Base-by-base conservation (phyloP, 176 grass and related monocot genomes). In the Elaeis guineensis region DNA sequence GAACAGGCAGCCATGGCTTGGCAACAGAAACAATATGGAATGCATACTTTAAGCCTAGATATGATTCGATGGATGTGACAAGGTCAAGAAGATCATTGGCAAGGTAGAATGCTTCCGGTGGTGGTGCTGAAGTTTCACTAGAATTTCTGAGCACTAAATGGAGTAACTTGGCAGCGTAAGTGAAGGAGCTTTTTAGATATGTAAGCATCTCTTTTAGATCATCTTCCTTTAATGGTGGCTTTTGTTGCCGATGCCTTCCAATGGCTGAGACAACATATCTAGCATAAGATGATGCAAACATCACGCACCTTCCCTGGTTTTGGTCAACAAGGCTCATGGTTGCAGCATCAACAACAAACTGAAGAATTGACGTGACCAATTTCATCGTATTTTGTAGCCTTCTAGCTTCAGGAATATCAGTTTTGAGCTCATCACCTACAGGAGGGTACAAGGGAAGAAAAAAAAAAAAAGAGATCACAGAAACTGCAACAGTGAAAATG, bases 21-120 rank as follows among this genome's bases (percentile, higher is more conserved):
- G 79, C 72, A 73, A 61, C 51, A 30, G 92, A 81, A 72, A 78
- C 26, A 17, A 88, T 53, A 58, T 63, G 17, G 48, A 66, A 57
- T 19, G 83, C 81, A 80, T 56, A 80, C 67, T 62, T 87, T 1
- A 72, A 62, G 55, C 87, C 92, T 55, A 66, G 16, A 30, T 68
- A 81, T 16, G 69, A 82, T 64, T 87, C 87, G 3, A 84, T 48
- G 69, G 72, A 73, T 20, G 78, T 65, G 61, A 88, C 19, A 25
- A 97, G 62, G 69, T 97, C 86, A 70, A 97, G 83, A 79, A 97
- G 86, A 78, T 81, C 52, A 80, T 88, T 97, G 17, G 87, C 73
- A 69, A 97, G 80, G 69, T 70, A 63, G 52, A 91, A 97, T 21
- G 64, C 78, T 25, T 82, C 86, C 50, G 65, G 74, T 59, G 70